Percentiles rank a stretch among this genome's conserved stretches.
Evolutionary conservation across 106 monocot genomes (phyloP).

Genomic region (Platanthera zijinensis): DNA sequence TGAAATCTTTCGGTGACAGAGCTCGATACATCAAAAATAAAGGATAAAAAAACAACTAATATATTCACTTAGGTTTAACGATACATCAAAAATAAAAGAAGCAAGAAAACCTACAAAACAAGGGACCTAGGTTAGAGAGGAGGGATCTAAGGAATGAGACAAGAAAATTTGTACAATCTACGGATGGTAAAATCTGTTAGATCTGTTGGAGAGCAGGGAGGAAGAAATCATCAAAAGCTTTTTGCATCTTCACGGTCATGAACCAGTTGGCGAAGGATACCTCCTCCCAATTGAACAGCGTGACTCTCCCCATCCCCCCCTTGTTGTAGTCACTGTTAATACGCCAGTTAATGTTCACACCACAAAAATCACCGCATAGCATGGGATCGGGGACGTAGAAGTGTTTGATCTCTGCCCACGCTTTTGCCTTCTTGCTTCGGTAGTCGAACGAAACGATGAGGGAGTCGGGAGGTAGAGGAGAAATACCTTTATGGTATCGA

Average conservation of each 20-base stretch:
- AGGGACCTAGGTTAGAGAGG: no score
- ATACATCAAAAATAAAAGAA: no score
- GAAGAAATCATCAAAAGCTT: slow-evolving; percentile 39
- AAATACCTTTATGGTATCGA: no score
- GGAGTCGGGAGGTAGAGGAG: slow-evolving; percentile 52
- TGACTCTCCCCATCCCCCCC: slow-evolving; percentile 56
- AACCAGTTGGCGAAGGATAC: slow-evolving; percentile 49
- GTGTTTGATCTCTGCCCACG: slow-evolving; percentile 43
- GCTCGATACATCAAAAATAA: no score
- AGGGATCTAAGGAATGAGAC: no score
- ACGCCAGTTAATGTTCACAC: slow-evolving; percentile 72
- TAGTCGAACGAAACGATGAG: slow-evolving; percentile 59
- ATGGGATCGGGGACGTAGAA: slow-evolving; percentile 25
- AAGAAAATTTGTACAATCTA: no score
- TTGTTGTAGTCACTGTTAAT: slow-evolving; percentile 32
- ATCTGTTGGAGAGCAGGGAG: no score
- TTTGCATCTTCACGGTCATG: slow-evolving; percentile 35
- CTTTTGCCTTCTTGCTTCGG: slow-evolving; percentile 26
- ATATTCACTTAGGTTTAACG: no score
- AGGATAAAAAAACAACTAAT: no score
- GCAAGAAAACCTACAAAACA: no score
- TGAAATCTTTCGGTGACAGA: no score
- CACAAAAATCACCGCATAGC: slow-evolving; percentile 60
- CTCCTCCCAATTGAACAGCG: slow-evolving; percentile 62
- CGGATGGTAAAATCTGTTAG: no score